A percentile compares a stretch with the other conserved stretches of the same genome.
Evolutionary conservation across 2,329 filamentous ascomycete species (phyloP).

Genomic region (Xylariaceae sp.): DNA sequence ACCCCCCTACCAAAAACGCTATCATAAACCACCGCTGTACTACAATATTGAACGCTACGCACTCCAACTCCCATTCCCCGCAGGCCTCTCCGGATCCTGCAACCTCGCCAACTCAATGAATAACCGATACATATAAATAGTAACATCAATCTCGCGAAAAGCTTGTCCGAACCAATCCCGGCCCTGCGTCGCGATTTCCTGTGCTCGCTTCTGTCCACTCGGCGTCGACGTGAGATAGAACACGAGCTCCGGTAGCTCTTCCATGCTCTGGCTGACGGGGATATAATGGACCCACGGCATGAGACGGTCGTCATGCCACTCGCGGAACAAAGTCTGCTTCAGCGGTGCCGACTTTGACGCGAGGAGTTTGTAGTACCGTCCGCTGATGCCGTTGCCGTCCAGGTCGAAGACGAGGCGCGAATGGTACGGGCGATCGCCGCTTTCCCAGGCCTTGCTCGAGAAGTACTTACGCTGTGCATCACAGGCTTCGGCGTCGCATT

Average conservation of each 20-base stretch:
- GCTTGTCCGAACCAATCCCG: slow-evolving; percentile 49
- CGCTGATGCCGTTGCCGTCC: slow-evolving; percentile 53
- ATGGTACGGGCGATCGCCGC: slow-evolving; percentile 34
- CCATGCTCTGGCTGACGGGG: slow-evolving; percentile 45
- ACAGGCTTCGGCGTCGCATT: slow-evolving; percentile 38
- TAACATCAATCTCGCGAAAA: slow-evolving; percentile 54
- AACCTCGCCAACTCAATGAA: slow-evolving; percentile 51
- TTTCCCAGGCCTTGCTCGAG: slow-evolving; percentile 29
- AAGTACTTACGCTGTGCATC: slow-evolving; percentile 34
- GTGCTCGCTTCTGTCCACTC: slow-evolving; percentile 44
- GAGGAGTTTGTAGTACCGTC: slow-evolving; percentile 47
- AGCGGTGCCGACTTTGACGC: slow-evolving; percentile 43
- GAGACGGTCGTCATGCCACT: slow-evolving; percentile 55
- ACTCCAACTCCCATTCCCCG: slow-evolving; percentile 3
- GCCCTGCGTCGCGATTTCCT: slow-evolving; percentile 49
- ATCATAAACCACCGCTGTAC: too few relatives aligned
- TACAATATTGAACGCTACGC: too few relatives aligned
- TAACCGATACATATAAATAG: slow-evolving; percentile 56
- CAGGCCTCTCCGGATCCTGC: slow-evolving; percentile 31
- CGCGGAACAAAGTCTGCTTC: slow-evolving; percentile 48
- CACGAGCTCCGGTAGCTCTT: slow-evolving; percentile 49
- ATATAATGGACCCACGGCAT: slow-evolving; percentile 54
- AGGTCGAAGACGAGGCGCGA: slow-evolving; percentile 46
- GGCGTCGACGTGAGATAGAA: slow-evolving; percentile 40
- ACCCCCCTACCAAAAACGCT: too few relatives aligned